Conservation (phyloP, 768 basidiomycete species). For the Erythrobasidium yunnanense region DNA sequence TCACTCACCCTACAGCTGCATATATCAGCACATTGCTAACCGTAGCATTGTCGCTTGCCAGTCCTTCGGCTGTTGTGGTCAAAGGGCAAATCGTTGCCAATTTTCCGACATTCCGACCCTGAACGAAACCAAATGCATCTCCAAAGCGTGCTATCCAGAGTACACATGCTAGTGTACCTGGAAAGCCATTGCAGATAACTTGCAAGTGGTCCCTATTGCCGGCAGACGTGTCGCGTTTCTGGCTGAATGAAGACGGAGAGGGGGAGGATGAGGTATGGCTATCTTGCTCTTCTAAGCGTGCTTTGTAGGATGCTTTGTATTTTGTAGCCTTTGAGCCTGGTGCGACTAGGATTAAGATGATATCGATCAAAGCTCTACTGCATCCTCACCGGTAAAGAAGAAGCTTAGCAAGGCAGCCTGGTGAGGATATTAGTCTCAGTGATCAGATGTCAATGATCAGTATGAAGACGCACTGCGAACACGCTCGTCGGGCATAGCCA, state of each 20-base stretch:
- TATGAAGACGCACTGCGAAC: neutral
- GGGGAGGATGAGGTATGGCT: too few relatives aligned
- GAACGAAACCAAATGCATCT: neutral
- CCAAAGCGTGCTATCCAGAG: conserved; percentile 2
- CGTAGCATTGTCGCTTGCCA: too few relatives aligned
- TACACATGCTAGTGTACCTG: conserved; percentile 3
- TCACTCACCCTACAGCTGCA: conserved; percentile 13
- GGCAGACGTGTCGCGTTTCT: neutral
- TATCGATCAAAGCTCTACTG: too few relatives aligned
- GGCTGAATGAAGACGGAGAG: too few relatives aligned
- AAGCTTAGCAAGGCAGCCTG: conserved; percentile 3
- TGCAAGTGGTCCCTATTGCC: conserved; percentile 15
- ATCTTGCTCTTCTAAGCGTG: conserved; percentile 6
- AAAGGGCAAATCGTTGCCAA: too few relatives aligned
- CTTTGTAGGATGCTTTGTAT: conserved; percentile 8
- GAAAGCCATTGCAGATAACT: conserved; percentile 19
- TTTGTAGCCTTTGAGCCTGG: conserved; percentile 8
- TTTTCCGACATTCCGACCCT: too few relatives aligned
- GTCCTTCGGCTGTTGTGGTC: too few relatives aligned
- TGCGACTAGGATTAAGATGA: too few relatives aligned
- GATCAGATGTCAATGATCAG: neutral
- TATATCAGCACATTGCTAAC: conserved; percentile 2
- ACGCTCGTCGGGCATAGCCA: neutral
- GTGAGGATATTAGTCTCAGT: neutral
- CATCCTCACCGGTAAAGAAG: conserved; percentile 1